phyloP scores from a whole-genome alignment of 169 alveolate species.

The Eimeria praecox region DNA sequence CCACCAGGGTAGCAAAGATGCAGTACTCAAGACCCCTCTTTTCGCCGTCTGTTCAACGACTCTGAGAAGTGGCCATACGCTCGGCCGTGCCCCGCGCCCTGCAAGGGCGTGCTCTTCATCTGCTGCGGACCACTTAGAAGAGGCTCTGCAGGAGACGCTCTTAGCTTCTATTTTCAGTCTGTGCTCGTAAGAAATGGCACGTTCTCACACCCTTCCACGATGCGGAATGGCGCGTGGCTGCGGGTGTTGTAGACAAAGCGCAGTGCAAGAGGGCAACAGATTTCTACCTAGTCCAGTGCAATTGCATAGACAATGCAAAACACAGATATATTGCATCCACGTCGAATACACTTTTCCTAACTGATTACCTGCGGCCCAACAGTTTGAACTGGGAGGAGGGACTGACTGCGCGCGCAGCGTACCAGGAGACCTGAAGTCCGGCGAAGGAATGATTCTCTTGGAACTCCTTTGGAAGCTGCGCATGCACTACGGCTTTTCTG shows the following conservation, averaged over 20 bases:
- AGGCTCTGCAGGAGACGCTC: constrained; percentile 36
- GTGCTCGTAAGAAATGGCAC: constrained; percentile 43
- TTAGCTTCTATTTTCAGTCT: constrained; percentile 7
- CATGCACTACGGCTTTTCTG: constrained; percentile 36
- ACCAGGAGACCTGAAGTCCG: constrained; percentile 26
- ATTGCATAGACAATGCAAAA: neutral
- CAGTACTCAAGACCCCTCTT: neutral
- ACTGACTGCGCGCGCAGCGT: constrained; percentile 12
- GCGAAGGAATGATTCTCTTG: constrained; percentile 20
- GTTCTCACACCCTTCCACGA: neutral
- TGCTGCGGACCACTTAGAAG: constrained; percentile 1
- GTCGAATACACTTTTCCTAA: neutral
- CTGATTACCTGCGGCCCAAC: neutral
- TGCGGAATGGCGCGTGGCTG: neutral
- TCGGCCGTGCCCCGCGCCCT: neutral
- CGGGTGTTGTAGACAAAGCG: neutral
- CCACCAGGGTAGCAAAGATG: neutral
- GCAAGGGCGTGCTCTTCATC: neutral
- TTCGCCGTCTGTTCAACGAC: neutral
- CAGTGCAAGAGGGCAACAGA: neutral
- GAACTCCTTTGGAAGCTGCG: constrained; percentile 60
- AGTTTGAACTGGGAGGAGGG: neutral
- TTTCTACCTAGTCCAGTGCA: neutral
- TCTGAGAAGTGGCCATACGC: neutral
- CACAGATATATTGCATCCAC: neutral